Percentiles rank a stretch among this genome's conserved stretches.
These are phyloP conservation scores for Colletotrichum lindemuthianum DNA, from an alignment of 2,329 filamentous ascomycete species.

Conservation along the genomic window DNA sequence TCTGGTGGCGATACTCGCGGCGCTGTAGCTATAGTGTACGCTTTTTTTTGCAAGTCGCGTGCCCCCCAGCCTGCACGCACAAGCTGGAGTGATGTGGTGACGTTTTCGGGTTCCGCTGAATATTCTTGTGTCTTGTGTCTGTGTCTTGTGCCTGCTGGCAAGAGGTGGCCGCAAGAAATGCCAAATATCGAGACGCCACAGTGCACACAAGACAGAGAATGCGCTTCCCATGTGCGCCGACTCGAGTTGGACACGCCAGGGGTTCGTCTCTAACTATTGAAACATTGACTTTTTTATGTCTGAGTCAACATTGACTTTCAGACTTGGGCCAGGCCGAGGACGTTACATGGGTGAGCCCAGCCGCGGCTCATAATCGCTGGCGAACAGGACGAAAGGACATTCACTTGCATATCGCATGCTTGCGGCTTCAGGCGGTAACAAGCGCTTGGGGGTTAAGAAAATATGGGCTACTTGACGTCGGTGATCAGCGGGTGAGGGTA, in stretches of 20 bases:
- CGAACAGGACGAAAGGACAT: background rate
- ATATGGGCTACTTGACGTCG: constrained; percentile 32
- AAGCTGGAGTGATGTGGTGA: constrained; percentile 14
- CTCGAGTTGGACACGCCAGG: constrained; percentile 6
- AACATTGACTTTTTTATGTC: constrained; percentile 1
- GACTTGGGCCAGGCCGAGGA: background rate
- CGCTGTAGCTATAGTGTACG: too few species aligned
- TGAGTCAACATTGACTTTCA: background rate
- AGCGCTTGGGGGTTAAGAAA: background rate
- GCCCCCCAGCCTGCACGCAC: constrained; percentile 10
- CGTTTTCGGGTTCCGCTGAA: constrained; percentile 26
- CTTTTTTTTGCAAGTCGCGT: too few species aligned
- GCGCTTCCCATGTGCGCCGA: constrained; percentile 2
- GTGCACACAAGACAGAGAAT: background rate
- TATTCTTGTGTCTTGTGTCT: background rate
- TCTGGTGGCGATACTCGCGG: too few species aligned
- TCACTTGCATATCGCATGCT: background rate
- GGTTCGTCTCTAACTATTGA: constrained; percentile 14
- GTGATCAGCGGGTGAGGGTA: constrained; percentile 25
- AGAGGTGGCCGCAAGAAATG: constrained; percentile 13
- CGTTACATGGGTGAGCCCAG: background rate
- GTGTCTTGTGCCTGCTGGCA: background rate
- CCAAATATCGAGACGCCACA: constrained; percentile 2
- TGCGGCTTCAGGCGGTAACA: background rate
- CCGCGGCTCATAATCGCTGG: too few species aligned